Percentiles rank a stretch among this genome's conserved stretches.
phyloP scores from a whole-genome alignment of 2,329 filamentous ascomycete genomes.

The Saccharata proteae region DNA sequence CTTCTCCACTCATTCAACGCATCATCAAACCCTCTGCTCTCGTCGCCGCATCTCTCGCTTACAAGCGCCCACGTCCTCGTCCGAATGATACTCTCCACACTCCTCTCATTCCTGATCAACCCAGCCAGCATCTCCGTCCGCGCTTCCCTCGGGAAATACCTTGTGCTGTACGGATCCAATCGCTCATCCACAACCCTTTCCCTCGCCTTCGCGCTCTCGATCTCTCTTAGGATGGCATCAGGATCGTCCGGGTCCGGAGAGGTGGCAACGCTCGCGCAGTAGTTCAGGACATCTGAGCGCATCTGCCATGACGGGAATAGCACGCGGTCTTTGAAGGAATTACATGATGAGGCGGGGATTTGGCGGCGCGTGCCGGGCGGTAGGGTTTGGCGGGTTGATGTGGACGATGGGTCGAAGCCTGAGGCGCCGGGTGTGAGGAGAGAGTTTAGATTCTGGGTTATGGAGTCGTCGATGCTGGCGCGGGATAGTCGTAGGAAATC shows the following conservation, averaged over 20 bases:
- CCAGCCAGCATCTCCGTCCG: constrained; percentile 68
- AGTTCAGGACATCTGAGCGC: constrained; percentile 71
- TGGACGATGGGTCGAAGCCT: constrained; percentile 72
- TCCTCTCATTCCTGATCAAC: constrained; percentile 61
- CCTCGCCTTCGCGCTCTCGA: constrained; percentile 56
- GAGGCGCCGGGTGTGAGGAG: constrained; percentile 60
- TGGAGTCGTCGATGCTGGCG: constrained; percentile 79
- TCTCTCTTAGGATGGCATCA: constrained; percentile 55
- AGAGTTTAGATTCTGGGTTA: constrained; percentile 85
- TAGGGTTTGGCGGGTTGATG: constrained; percentile 47
- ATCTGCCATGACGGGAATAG: constrained; percentile 83
- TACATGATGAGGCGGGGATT: constrained; percentile 53
- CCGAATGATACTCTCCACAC: constrained; percentile 68
- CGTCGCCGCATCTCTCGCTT: constrained; percentile 56
- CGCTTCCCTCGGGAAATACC: constrained; percentile 70
- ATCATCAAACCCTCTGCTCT: constrained; percentile 29
- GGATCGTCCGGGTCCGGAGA: constrained; percentile 81
- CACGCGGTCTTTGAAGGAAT: constrained; percentile 60
- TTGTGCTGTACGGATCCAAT: constrained; percentile 77
- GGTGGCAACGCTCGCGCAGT: constrained; percentile 79
- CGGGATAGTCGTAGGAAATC: constrained; percentile 87
- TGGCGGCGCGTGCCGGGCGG: constrained; percentile 33
- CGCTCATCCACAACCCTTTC: constrained; percentile 75
- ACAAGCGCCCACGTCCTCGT: constrained; percentile 71
- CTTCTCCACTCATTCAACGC: constrained; percentile 24